Conservation (phyloP, 2,329 filamentous ascomycete species). For the Bipolaris bicolor region DNA sequence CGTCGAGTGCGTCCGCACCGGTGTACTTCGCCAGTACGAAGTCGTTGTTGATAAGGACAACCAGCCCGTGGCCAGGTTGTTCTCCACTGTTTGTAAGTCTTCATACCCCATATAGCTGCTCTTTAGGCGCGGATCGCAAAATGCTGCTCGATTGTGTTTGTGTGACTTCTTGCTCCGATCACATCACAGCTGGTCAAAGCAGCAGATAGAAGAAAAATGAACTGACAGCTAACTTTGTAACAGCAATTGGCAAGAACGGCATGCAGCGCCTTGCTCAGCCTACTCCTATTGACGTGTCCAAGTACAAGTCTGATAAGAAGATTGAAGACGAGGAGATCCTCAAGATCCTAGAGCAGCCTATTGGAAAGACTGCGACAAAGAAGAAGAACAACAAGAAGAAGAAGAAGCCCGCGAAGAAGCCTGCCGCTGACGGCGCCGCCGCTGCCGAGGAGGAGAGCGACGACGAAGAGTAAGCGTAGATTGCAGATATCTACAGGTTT, state of each 20-base stretch:
- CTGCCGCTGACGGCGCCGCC: conserved; percentile 56
- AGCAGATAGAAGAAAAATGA: not conserved
- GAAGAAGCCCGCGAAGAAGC: conserved; percentile 76
- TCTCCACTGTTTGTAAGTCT: conserved; percentile 91
- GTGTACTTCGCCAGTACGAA: conserved; percentile 94
- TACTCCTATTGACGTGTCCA: conserved; percentile 75
- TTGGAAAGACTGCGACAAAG: conserved; percentile 70
- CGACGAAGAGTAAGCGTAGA: conserved; percentile 44
- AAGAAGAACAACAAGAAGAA: conserved; percentile 85
- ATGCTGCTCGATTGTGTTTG: not conserved
- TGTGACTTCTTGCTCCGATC: not conserved
- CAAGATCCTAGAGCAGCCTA: conserved; percentile 88
- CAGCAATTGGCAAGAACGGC: conserved; percentile 97
- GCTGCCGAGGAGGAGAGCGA: conserved; percentile 43
- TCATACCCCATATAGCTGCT: conserved; percentile 3
- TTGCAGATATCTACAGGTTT: not conserved
- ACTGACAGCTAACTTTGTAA: conserved; percentile 19
- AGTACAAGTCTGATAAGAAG: conserved; percentile 96
- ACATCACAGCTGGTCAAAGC: not conserved
- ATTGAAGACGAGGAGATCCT: conserved; percentile 95
- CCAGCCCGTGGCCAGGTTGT: conserved; percentile 79
- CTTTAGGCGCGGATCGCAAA: not conserved
- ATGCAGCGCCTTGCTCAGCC: conserved; percentile 83
- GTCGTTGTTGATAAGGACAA: conserved; percentile 92
- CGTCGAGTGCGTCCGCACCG: conserved; percentile 91